These are phyloP conservation scores for Teratosphaeria epicoccoides DNA, from an alignment of 2,329 filamentous ascomycete species.

Conservation along the genomic window DNA sequence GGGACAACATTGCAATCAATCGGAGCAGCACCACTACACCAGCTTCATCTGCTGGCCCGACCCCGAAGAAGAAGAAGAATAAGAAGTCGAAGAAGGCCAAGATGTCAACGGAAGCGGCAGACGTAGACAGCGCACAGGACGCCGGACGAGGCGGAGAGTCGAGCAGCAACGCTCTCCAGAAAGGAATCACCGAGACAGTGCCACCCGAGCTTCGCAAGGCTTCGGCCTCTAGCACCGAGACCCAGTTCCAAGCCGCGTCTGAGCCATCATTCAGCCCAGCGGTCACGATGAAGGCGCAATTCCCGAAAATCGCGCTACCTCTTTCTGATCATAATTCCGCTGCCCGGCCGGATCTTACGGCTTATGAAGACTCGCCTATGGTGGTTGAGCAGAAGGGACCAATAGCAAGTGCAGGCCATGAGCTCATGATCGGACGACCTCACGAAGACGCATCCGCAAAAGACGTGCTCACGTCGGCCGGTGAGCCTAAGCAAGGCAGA, in stretches of 20 bases:
- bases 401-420: not conserved
- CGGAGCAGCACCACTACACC: not conserved
- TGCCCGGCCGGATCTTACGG: not conserved
- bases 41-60: not conserved
- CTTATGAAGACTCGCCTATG: not conserved
- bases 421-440: conserved; percentile 5
- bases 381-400: not conserved
- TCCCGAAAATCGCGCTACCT: not conserved
- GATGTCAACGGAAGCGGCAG: not conserved
- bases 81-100: not conserved
- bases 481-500: not conserved
- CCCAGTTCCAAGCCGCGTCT: not conserved
- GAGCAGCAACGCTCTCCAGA: not conserved
- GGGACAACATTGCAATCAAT: not conserved
- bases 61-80: not conserved
- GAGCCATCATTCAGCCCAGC: conserved; percentile 2
- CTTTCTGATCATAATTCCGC: not conserved
- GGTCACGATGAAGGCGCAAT: not conserved
- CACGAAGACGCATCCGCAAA: not conserved
- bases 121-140: not conserved
- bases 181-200: not conserved
- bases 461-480: not conserved
- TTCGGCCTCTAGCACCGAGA: not conserved
- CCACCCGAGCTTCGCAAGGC: not conserved
- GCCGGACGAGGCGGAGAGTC: not conserved